phyloP scores from a whole-genome alignment of 345 rosid species.

The Gossypium thurberi region DNA sequence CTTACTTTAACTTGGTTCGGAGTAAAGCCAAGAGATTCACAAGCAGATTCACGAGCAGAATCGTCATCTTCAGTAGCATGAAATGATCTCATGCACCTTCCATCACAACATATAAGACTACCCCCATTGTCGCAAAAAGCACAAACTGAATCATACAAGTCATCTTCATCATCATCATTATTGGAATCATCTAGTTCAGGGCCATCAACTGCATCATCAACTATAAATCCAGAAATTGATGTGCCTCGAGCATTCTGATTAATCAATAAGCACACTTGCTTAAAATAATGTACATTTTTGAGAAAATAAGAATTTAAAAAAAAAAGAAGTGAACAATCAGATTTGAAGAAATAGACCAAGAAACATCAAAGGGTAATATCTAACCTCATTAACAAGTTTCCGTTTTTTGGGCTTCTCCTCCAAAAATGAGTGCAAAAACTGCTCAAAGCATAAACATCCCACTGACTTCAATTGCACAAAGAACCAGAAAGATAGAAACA shows the following conservation, averaged over 20 bases:
- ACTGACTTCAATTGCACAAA: background rate
- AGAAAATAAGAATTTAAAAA: background rate
- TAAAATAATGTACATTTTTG: slow-evolving; percentile 8
- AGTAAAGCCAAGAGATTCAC: slow-evolving; percentile 64
- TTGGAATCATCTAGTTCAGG: slow-evolving; percentile 33
- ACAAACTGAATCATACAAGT: slow-evolving; percentile 64
- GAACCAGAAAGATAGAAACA: slow-evolving; percentile 11
- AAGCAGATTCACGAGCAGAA: slow-evolving; percentile 30
- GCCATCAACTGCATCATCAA: slow-evolving; percentile 39
- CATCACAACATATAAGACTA: slow-evolving; percentile 69
- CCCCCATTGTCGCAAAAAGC: slow-evolving; percentile 92
- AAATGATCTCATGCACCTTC: slow-evolving; percentile 86
- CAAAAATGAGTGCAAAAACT: slow-evolving; percentile 58
- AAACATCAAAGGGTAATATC: slow-evolving; percentile 12
- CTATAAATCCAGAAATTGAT: slow-evolving; percentile 45
- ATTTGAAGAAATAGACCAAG: slow-evolving; percentile 10
- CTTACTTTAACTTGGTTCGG: slow-evolving; percentile 58
- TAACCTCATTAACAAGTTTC: slow-evolving; percentile 54
- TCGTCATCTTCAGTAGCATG: slow-evolving; percentile 58
- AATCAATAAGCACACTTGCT: slow-evolving; percentile 5
- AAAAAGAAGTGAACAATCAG: background rate
- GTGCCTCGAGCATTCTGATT: slow-evolving; percentile 38
- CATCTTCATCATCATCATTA: slow-evolving; percentile 37
- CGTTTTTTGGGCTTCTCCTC: slow-evolving; percentile 55
- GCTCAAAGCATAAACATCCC: slow-evolving; percentile 22